Percentiles rank a stretch among this genome's conserved stretches.
These are phyloP conservation scores for Pseudogymnoascus sp. DNA, from an alignment of 2,329 filamentous ascomycete genomes.

Conservation along the genomic window DNA sequence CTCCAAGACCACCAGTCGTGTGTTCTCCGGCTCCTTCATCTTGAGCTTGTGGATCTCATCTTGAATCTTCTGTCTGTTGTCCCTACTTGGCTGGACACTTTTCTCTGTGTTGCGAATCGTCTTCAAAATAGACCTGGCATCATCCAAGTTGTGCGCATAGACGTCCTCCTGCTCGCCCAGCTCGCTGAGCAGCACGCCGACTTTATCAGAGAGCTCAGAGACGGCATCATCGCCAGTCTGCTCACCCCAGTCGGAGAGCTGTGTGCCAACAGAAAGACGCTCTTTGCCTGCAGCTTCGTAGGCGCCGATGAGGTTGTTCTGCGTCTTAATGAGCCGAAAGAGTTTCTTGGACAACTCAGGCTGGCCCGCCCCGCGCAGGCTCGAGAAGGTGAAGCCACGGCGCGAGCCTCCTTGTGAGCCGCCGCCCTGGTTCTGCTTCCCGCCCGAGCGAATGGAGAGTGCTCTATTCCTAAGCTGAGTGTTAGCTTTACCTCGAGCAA, in stretches of 20 bases:
- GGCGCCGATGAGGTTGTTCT: slow-evolving; percentile 78
- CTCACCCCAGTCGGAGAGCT: slow-evolving; percentile 96
- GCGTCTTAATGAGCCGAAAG: slow-evolving; percentile 86
- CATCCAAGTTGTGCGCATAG: slow-evolving; percentile 80
- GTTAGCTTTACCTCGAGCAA: neutral
- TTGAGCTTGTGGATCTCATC: slow-evolving; percentile 91
- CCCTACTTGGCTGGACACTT: slow-evolving; percentile 85
- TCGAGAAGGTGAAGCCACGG: slow-evolving; percentile 76
- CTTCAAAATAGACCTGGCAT: slow-evolving; percentile 75
- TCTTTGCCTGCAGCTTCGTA: slow-evolving; percentile 81
- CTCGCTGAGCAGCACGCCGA: slow-evolving; percentile 85
- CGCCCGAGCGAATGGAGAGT: slow-evolving; percentile 63
- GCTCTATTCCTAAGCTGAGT: slow-evolving; percentile 55
- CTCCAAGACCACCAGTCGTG: slow-evolving; percentile 74
- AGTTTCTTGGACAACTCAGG: slow-evolving; percentile 84
- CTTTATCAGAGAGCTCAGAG: slow-evolving; percentile 87
- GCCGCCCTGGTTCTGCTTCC: slow-evolving; percentile 33
- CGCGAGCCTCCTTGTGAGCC: slow-evolving; percentile 36
- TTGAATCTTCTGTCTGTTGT: slow-evolving; percentile 75
- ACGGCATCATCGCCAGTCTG: slow-evolving; percentile 78
- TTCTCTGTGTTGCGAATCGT: slow-evolving; percentile 90
- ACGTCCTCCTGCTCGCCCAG: slow-evolving; percentile 87
- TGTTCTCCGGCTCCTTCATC: slow-evolving; percentile 80
- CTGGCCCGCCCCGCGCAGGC: slow-evolving; percentile 74
- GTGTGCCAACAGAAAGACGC: slow-evolving; percentile 72